These are phyloP conservation scores for Farysia itapuensis DNA, from an alignment of 1,284 basidiomycete genomes.

Conservation along the genomic window DNA sequence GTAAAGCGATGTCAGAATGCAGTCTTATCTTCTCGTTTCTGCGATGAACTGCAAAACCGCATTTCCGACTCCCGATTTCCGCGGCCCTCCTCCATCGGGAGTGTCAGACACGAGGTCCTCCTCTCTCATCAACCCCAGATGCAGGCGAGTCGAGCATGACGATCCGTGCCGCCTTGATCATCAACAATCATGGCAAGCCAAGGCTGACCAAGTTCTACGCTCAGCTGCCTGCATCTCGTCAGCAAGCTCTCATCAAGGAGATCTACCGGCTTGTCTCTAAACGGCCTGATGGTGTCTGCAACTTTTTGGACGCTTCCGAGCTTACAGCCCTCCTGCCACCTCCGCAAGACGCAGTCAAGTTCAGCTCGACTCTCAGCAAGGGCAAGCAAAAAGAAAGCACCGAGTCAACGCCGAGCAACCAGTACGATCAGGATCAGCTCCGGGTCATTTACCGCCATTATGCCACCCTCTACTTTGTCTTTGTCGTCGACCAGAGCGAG, in stretches of 20 bases:
- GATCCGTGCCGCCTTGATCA: constrained; percentile 84
- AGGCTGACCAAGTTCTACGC: constrained; percentile 92
- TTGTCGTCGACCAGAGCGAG: constrained; percentile 91
- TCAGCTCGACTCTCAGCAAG: constrained; percentile 7
- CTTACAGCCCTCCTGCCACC: constrained; percentile 51
- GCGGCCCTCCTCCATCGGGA: too few relatives aligned
- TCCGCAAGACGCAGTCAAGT: constrained; percentile 24
- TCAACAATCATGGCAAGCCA: constrained; percentile 84
- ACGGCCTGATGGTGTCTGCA: constrained; percentile 53
- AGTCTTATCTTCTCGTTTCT: too few relatives aligned
- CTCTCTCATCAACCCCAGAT: too few relatives aligned
- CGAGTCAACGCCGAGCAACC: neutral
- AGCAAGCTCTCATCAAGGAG: constrained; percentile 52
- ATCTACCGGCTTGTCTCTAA: constrained; percentile 55
- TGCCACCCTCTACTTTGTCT: constrained; percentile 94
- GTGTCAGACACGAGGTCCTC: too few relatives aligned
- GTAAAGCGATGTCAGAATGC: too few relatives aligned
- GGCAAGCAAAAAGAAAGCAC: constrained; percentile 1
- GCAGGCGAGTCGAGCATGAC: too few relatives aligned
- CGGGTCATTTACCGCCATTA: constrained; percentile 66
- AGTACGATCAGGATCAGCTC: constrained; percentile 39
- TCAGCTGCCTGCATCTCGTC: constrained; percentile 44
- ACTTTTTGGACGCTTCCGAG: constrained; percentile 58
- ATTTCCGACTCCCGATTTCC: too few relatives aligned
- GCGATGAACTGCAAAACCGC: too few relatives aligned